Percentiles rank a stretch among this genome's conserved stretches.
Conservation (phyloP, 2,329 filamentous ascomycete species). For the Canariomyces notabilis region DNA sequence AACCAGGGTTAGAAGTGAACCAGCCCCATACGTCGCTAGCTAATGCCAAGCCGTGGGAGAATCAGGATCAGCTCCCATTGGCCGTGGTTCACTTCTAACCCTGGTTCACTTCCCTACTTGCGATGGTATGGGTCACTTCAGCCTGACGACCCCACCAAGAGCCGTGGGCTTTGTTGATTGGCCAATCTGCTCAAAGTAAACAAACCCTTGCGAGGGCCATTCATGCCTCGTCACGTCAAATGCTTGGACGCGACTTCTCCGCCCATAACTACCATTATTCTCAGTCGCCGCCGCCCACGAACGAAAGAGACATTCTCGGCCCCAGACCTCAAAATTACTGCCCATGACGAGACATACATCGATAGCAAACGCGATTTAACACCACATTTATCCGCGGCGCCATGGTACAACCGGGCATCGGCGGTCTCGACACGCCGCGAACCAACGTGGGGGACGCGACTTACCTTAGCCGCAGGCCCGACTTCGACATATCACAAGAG, state of each 20-base stretch:
- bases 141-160: not conserved
- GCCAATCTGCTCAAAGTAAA: constrained; percentile 24
- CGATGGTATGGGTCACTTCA: not conserved
- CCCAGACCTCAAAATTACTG: not conserved
- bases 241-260: constrained; percentile 18
- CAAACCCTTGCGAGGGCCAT: constrained; percentile 20
- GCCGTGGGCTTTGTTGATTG: constrained; percentile 17
- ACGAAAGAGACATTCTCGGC: too few species aligned
- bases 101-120: too few species aligned
- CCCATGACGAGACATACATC: constrained; percentile 4
- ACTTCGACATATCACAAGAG: constrained; percentile 82
- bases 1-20: too few species aligned
- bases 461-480: constrained; percentile 63
- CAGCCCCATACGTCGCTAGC: too few species aligned
- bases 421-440: constrained; percentile 75
- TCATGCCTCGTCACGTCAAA: constrained; percentile 5
- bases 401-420: constrained; percentile 62
- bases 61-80: too few species aligned
- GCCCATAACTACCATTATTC: not conserved
- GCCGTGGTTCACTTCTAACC: too few species aligned
- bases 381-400: constrained; percentile 25
- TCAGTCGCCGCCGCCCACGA: not conserved
- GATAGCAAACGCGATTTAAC: not conserved
- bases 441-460: constrained; percentile 82
- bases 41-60: too few species aligned